Evolutionary conservation across 257 asterid genomes (phyloP), one percentile per base, ranked within the genome.

Genomic region (Nicotiana sylvestris): DNA sequence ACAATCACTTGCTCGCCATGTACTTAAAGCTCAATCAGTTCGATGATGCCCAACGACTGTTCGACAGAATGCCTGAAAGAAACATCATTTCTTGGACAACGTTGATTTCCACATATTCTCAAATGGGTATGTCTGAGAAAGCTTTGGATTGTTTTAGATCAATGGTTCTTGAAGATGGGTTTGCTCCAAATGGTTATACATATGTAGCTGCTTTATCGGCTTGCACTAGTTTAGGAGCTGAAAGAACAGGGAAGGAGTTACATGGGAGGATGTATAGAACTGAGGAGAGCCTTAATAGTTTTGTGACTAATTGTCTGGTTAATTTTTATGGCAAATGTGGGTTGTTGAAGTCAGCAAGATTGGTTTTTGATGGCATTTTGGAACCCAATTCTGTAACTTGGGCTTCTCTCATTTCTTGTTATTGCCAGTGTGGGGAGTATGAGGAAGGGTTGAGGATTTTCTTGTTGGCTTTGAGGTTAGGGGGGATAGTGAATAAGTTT

Each of bases 241-340:
- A 86, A 81, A 84, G 88, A 72, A 78, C 9, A 43, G 98, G 98
- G 21, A 91, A 90, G 85, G 98, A 93, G 85, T 83, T 95, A 53
- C 98, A 95, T 69, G 95, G 91, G 58, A 91, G 90, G 76, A 88
- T 91, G 46, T 87, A 37, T 76, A 90, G 91, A 85, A 86, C 68
- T 7, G 90, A 83, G 58, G 91, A 86, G 58, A 37, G 66, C 33
- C 76, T 85, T 7, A 92, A 90, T 82, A 85, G 86, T 79, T 87
- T 89, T 64, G 95, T 91, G 53, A 82, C 78, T 80, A 92, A 91
- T 61, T 88, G 87, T 49, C 87, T 95, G 92, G 87, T 94, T 64
- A 93, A 92, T 82, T 90, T 95, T 64, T 95, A 95, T 69, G 94
- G 97, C 51, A 95, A 93, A 89, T 92, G 97, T 78, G 91, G 94